Percentiles rank a stretch among this genome's conserved stretches.
phyloP scores from a whole-genome alignment of 2,329 filamentous ascomycete species.

The Trichophyton verrucosum region DNA sequence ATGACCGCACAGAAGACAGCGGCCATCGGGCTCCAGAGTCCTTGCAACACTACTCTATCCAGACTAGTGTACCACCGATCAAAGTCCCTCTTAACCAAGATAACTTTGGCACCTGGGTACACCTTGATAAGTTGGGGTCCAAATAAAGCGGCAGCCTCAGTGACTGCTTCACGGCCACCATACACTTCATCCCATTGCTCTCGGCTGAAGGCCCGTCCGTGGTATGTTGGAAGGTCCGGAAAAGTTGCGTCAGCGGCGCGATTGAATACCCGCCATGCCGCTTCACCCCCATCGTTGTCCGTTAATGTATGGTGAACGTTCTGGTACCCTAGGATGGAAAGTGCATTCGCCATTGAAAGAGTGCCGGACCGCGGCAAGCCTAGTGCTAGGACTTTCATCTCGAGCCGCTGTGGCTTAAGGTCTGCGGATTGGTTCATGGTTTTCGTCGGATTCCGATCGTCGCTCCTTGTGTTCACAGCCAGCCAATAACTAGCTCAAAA shows the following conservation, averaged over 20 bases:
- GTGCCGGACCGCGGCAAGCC: not conserved
- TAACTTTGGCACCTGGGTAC: constrained; percentile 59
- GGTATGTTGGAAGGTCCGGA: not conserved
- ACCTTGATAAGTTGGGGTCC: constrained; percentile 57
- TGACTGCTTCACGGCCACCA: not conserved
- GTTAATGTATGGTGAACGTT: not conserved
- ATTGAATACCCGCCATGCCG: not conserved
- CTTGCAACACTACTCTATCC: not conserved
- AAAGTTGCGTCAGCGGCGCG: not conserved
- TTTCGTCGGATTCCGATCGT: not conserved
- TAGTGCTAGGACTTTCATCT: not conserved
- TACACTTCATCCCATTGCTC: constrained; percentile 1
- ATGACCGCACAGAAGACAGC: not conserved
- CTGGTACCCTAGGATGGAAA: not conserved
- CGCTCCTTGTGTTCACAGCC: too few relatives aligned
- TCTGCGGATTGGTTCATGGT: not conserved
- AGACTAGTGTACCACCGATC: constrained; percentile 42
- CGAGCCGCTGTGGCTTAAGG: not conserved
- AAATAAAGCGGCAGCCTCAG: constrained; percentile 46
- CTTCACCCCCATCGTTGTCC: not conserved
- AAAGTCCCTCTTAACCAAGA: constrained; percentile 54
- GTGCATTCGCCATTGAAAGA: not conserved
- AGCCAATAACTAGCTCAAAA: too few relatives aligned
- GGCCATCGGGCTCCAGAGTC: not conserved
- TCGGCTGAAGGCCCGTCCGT: not conserved